Conservation (phyloP, 805 yeast species). For the Saturnispora serradocipensis region DNA sequence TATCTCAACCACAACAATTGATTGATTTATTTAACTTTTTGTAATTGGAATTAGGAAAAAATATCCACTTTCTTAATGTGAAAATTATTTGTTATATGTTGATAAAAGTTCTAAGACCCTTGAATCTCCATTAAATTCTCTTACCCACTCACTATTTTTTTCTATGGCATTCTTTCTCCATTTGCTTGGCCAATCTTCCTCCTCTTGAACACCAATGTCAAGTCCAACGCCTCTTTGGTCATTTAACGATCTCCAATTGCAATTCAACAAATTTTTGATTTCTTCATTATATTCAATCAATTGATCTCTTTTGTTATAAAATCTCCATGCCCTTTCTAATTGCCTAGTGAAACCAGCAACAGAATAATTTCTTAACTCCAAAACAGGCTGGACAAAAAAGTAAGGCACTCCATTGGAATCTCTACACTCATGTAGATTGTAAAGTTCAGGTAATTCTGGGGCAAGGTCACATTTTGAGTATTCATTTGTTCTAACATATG, state of each 20-base stretch:
- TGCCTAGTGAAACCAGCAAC: slow-evolving; percentile 68
- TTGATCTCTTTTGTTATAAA: slow-evolving; percentile 61
- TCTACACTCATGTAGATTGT: slow-evolving; percentile 22
- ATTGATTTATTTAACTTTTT: not conserved
- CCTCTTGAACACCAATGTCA: slow-evolving; percentile 49
- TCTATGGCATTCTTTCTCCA: slow-evolving; percentile 77
- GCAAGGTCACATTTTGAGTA: slow-evolving; percentile 50
- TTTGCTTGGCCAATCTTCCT: slow-evolving; percentile 73
- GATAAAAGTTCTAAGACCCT: slow-evolving; percentile 48
- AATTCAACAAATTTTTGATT: slow-evolving; percentile 23
- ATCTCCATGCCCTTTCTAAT: slow-evolving; percentile 70
- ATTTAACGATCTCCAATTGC: slow-evolving; percentile 46
- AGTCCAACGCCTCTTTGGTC: slow-evolving; percentile 24
- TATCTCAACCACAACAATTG: not conserved
- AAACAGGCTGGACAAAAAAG: slow-evolving; percentile 66
- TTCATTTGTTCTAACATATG: slow-evolving; percentile 54
- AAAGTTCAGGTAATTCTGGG: slow-evolving; percentile 36
- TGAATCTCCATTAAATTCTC: slow-evolving; percentile 60
- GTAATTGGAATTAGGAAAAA: not conserved
- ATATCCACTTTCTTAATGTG: not conserved
- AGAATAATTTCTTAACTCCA: slow-evolving; percentile 69
- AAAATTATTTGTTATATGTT: slow-evolving; percentile 29
- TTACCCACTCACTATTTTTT: slow-evolving; percentile 81
- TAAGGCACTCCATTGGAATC: slow-evolving; percentile 40
- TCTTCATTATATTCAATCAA: slow-evolving; percentile 23